Percentiles rank a stretch among this genome's conserved stretches.
These are phyloP conservation scores for Acarospora socialis DNA, from an alignment of 2,329 filamentous ascomycete species.

Conservation along the genomic window DNA sequence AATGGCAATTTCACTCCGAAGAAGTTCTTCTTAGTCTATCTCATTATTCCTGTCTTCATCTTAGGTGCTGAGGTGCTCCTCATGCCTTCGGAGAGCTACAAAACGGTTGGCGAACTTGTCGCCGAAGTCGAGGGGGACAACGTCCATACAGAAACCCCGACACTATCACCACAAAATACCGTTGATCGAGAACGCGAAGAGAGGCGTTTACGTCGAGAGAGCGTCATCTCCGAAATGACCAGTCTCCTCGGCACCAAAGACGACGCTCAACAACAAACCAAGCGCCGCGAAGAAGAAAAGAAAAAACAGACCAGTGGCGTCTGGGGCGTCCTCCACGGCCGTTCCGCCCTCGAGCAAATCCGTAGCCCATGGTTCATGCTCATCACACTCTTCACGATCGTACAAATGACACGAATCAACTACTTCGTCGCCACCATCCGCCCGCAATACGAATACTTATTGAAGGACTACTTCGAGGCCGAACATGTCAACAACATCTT, in stretches of 20 bases:
- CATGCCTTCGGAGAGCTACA: slow-evolving; percentile 65
- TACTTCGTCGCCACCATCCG: slow-evolving; percentile 83
- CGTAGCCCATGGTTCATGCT: slow-evolving; percentile 70
- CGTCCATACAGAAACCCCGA: slow-evolving; percentile 22
- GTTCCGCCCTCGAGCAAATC: slow-evolving; percentile 58
- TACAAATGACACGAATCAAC: slow-evolving; percentile 73
- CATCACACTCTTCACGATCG: slow-evolving; percentile 65
- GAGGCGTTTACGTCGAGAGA: slow-evolving; percentile 45
- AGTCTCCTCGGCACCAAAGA: slow-evolving; percentile 54
- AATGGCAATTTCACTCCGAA: slow-evolving; percentile 29
- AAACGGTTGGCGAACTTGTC: slow-evolving; percentile 72
- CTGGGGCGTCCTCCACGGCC: slow-evolving; percentile 72
- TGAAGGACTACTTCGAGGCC: slow-evolving; percentile 47
- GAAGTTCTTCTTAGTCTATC: slow-evolving; percentile 58
- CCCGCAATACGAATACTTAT: slow-evolving; percentile 64
- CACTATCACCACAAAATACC: slow-evolving; percentile 33
- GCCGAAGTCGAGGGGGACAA: slow-evolving; percentile 47
- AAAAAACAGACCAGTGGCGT: slow-evolving; percentile 61
- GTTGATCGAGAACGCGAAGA: slow-evolving; percentile 39
- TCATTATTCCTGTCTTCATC: slow-evolving; percentile 55
- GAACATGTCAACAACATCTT: slow-evolving; percentile 69
- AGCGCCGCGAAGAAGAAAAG: slow-evolving; percentile 45
- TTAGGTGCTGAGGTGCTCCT: slow-evolving; percentile 51
- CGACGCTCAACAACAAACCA: slow-evolving; percentile 45
- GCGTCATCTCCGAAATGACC: slow-evolving; percentile 56